A percentile compares a stretch with the other conserved stretches of the same genome.
Evolutionary conservation across 371 early-diverging fungal genomes (phyloP).

Genomic region (Dichotomocladium elegans): DNA sequence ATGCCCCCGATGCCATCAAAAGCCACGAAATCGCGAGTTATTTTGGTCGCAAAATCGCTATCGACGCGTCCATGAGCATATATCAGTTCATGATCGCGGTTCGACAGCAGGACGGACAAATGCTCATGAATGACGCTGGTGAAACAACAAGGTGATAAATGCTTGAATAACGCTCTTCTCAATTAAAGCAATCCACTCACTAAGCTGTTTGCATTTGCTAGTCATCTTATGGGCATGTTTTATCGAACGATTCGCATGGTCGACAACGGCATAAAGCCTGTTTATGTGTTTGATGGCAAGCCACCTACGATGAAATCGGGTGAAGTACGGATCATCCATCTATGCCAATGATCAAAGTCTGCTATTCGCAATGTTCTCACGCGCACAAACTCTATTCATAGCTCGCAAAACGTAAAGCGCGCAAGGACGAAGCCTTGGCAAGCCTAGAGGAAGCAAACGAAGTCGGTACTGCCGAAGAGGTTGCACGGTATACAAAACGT

Average conservation of each 20-base stretch:
- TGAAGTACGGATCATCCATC: constrained; percentile 57
- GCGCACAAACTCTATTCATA: constrained; percentile 16
- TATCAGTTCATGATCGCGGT: constrained; percentile 99
- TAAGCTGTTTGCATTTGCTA: constrained; percentile 14
- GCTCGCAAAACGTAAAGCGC: constrained; percentile 86
- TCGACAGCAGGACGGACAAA: constrained; percentile 85
- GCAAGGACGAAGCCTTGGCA: constrained; percentile 82
- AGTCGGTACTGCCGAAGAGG: constrained; percentile 78
- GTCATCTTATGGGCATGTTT: constrained; percentile 98
- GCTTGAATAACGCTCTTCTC: not conserved
- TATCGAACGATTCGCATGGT: constrained; percentile 99
- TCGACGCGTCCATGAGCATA: constrained; percentile 98
- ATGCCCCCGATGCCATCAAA: constrained; percentile 83
- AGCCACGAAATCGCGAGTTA: constrained; percentile 86
- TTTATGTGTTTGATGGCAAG: constrained; percentile 99
- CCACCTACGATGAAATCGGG: constrained; percentile 96
- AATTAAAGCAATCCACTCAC: not conserved
- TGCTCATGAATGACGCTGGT: constrained; percentile 86
- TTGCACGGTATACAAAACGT: constrained; percentile 90
- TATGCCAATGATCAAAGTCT: too few species aligned
- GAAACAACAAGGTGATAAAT: constrained; percentile 84
- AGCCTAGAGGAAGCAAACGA: constrained; percentile 84
- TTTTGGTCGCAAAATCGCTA: constrained; percentile 96
- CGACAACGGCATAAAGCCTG: constrained; percentile 97
- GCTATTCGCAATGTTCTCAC: not conserved